These are phyloP conservation scores for Lachancea lanzarotensis DNA, from an alignment of 805 yeast species.

Conservation along the genomic window DNA sequence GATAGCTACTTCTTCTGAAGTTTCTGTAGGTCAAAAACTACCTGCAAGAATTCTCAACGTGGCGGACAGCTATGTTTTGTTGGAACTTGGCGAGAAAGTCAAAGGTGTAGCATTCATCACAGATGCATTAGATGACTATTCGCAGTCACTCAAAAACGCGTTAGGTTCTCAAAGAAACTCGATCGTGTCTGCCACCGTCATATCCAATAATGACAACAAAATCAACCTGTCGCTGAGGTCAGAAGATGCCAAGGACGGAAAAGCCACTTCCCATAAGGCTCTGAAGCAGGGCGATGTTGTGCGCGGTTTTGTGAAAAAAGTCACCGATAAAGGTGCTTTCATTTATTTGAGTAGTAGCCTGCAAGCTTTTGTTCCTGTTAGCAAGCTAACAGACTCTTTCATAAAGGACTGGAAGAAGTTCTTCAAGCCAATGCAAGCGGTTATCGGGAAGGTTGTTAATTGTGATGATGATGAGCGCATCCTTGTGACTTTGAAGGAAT, in stretches of 20 bases:
- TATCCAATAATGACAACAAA: slow-evolving; percentile 39
- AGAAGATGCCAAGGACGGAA: slow-evolving; percentile 42
- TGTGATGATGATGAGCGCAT: slow-evolving; percentile 59
- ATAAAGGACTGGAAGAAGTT: slow-evolving; percentile 84
- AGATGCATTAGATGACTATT: slow-evolving; percentile 69
- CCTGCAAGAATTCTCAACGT: slow-evolving; percentile 62
- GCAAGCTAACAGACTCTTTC: slow-evolving; percentile 74
- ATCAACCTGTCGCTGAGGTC: slow-evolving; percentile 61
- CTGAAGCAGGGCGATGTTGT: slow-evolving; percentile 65
- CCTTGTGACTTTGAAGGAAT: slow-evolving; percentile 71
- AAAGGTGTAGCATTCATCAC: slow-evolving; percentile 57
- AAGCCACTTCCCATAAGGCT: slow-evolving; percentile 44
- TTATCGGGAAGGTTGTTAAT: slow-evolving; percentile 63
- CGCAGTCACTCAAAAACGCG: slow-evolving; percentile 43
- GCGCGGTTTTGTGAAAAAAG: slow-evolving; percentile 71
- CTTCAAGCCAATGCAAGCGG: slow-evolving; percentile 63
- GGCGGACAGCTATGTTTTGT: slow-evolving; percentile 52
- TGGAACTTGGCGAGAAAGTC: slow-evolving; percentile 59
- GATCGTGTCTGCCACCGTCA: slow-evolving; percentile 51
- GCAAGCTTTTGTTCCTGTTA: slow-evolving; percentile 72
- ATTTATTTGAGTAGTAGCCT: slow-evolving; percentile 65
- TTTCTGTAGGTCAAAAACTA: slow-evolving; percentile 46
- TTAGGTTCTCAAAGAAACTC: slow-evolving; percentile 41
- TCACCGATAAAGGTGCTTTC: slow-evolving; percentile 70
- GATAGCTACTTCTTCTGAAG: slow-evolving; percentile 39